Evolutionary conservation across 495 filamentous ascomycete species (phyloP).

Genomic region (Evernia prunastri): DNA sequence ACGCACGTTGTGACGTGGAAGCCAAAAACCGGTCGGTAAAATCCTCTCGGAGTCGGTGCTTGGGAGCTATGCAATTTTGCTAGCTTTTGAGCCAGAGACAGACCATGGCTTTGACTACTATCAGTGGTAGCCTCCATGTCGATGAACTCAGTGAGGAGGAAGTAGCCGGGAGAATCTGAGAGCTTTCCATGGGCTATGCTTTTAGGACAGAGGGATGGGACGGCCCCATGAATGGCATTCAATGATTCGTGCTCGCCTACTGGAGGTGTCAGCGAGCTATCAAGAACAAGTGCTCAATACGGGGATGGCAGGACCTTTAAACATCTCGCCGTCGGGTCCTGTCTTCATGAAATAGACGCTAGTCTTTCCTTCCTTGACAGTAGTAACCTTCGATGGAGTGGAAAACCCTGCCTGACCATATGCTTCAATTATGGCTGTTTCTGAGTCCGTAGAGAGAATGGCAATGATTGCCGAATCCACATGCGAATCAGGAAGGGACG

Average conservation of each 20-base stretch:
- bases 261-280: too few relatives aligned
- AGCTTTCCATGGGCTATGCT: conserved; percentile 64
- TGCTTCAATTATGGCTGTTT: background rate
- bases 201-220: conserved; percentile 67
- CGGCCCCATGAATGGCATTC: conserved; percentile 62
- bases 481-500: background rate
- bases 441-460: background rate
- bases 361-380: conserved; percentile 31
- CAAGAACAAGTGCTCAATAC: too few relatives aligned
- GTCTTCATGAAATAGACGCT: conserved; percentile 78
- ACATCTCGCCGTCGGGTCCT: conserved; percentile 46
- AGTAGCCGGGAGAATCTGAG: conserved; percentile 41
- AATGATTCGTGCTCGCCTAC: conserved; percentile 77
- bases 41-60: conserved; percentile 55
- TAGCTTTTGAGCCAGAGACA: conserved; percentile 65
- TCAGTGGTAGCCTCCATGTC: conserved; percentile 43
- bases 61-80: conserved; percentile 74
- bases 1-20: conserved; percentile 70
- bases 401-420: conserved; percentile 49
- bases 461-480: background rate
- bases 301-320: conserved; percentile 72
- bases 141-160: conserved; percentile 78
- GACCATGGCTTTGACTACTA: conserved; percentile 31
- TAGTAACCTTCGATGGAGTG: conserved; percentile 63
- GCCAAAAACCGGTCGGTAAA: conserved; percentile 59